Evolutionary conservation across 495 filamentous ascomycete genomes (phyloP), one percentile per base, ranked within the genome.

Genomic region (Talaromyces adpressus): DNA sequence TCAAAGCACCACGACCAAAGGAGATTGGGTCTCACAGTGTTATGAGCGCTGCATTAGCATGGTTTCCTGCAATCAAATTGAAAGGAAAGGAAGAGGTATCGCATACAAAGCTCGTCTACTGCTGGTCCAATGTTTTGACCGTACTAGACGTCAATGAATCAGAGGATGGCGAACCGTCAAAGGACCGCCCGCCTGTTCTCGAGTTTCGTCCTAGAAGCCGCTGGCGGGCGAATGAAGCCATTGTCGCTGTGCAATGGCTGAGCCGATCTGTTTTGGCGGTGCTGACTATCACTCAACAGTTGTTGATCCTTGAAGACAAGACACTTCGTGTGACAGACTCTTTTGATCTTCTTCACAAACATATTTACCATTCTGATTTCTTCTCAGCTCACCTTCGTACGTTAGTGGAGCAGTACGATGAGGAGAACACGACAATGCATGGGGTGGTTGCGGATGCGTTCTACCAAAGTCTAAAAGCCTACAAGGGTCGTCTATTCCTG

Each of bases 391-490:
- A 97, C 68, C 81, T 98, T 22, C 87, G 90, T 69, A 80, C 80
- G 41, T 79, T 98, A 41, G 91, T 98, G 16, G 93, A 97, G 70
- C 87, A 91, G 63, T 79, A 94, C 54, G 89, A 97, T 64, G 92
- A 96, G 69, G 87, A 93, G 49, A 91, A 96, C 64, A 83, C 84
- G 2, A 89, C 90, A 2, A 92, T 96, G 88, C 94, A 97, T 74
- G 92, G 93, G 2, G 92, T 97, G 20, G 91, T 98, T 52, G 93
- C 93, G 14, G 95, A 98, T 79, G 94, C 95, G 16, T 98, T 97
- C 67, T 90, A 94, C 70, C 96, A 97, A 88, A 97, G 95, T 71
- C 93, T 98, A 73, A 91, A 90, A 64, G 85, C 91, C 4, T 97
- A 97, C 73, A 98, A 98, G 74, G 92, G 95, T 16, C 86, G 94